Percentiles rank a stretch among this genome's conserved stretches.
Evolutionary conservation across 129 eudicot species (phyloP).

Genomic region (Artemisia annua): DNA sequence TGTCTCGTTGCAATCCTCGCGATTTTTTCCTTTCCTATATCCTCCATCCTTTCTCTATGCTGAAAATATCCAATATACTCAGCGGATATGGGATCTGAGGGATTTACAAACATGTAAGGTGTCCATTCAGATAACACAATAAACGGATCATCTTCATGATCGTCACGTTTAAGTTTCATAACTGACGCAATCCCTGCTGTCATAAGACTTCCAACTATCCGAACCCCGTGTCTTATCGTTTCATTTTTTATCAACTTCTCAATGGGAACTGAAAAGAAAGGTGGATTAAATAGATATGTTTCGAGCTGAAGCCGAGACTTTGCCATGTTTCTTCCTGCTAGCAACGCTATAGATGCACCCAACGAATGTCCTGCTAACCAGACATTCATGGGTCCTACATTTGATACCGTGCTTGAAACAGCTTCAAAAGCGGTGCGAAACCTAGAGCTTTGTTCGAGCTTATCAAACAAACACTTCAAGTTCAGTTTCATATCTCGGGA

Average conservation of each 20-base stretch:
- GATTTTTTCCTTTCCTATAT: slow-evolving; percentile 40
- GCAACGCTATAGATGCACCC: slow-evolving; percentile 57
- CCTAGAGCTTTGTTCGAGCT: slow-evolving; percentile 40
- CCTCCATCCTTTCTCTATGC: slow-evolving; percentile 57
- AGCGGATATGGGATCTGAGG: slow-evolving; percentile 58
- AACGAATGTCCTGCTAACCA: slow-evolving; percentile 93
- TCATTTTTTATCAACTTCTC: slow-evolving; percentile 47
- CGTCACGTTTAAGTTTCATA: slow-evolving; percentile 15
- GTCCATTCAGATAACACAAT: slow-evolving; percentile 47
- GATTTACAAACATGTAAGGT: slow-evolving; percentile 64
- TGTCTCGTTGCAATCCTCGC: slow-evolving; percentile 48
- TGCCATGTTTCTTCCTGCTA: slow-evolving; percentile 55
- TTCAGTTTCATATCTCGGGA: slow-evolving; percentile 49
- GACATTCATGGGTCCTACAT: slow-evolving; percentile 40
- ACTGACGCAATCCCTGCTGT: slow-evolving; percentile 62
- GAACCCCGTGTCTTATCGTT: slow-evolving; percentile 50
- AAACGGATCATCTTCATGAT: slow-evolving; percentile 41
- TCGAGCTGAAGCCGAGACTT: slow-evolving; percentile 40
- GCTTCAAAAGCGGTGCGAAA: slow-evolving; percentile 38
- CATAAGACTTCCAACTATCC: slow-evolving; percentile 45
- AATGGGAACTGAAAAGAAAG: slow-evolving; percentile 50
- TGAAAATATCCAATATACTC: slow-evolving; percentile 68
- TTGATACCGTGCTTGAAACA: slow-evolving; percentile 26
- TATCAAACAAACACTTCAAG: slow-evolving; percentile 36
- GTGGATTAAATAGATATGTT: slow-evolving; percentile 80